Evolutionary conservation across 805 yeast genomes (phyloP).

Genomic region (Candida chilensis): DNA sequence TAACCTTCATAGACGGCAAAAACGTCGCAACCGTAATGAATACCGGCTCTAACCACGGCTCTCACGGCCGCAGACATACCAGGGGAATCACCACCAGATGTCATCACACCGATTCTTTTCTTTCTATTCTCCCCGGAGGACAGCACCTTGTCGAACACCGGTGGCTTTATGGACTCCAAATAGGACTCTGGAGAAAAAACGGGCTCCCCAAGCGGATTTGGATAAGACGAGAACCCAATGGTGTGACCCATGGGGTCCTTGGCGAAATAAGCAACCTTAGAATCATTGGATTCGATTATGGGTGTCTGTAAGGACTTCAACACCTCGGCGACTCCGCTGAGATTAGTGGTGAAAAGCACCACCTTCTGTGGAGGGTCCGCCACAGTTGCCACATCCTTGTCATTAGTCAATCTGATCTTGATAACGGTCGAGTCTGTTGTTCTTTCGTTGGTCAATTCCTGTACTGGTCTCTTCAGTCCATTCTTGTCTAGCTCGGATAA

Average conservation of each 20-base stretch:
- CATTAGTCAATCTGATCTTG: constrained; percentile 32
- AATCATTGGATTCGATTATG: constrained; percentile 5
- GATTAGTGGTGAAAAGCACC: constrained; percentile 29
- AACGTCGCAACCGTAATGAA: constrained; percentile 54
- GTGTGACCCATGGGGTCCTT: constrained; percentile 60
- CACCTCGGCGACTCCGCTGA: constrained; percentile 9
- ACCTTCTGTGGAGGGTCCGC: constrained; percentile 18
- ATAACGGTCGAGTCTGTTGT: constrained; percentile 7
- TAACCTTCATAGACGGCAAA: constrained; percentile 70
- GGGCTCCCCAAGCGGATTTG: constrained; percentile 24
- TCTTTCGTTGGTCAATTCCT: neutral
- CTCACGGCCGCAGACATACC: constrained; percentile 76
- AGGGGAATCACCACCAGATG: constrained; percentile 78
- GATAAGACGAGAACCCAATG: constrained; percentile 43
- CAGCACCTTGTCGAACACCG: neutral
- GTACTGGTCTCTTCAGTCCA: neutral
- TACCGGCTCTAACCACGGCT: constrained; percentile 64
- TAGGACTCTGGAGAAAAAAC: constrained; percentile 24
- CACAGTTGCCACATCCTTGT: constrained; percentile 15
- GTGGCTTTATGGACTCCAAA: constrained; percentile 8
- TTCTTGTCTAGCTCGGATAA: constrained; percentile 10
- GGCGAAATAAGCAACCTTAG: constrained; percentile 19
- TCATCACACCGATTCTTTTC: constrained; percentile 65
- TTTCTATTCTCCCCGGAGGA: no score
- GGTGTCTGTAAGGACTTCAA: constrained; percentile 10